Conservation (phyloP, 495 filamentous ascomycete species). For the Penicillium alfredii region DNA sequence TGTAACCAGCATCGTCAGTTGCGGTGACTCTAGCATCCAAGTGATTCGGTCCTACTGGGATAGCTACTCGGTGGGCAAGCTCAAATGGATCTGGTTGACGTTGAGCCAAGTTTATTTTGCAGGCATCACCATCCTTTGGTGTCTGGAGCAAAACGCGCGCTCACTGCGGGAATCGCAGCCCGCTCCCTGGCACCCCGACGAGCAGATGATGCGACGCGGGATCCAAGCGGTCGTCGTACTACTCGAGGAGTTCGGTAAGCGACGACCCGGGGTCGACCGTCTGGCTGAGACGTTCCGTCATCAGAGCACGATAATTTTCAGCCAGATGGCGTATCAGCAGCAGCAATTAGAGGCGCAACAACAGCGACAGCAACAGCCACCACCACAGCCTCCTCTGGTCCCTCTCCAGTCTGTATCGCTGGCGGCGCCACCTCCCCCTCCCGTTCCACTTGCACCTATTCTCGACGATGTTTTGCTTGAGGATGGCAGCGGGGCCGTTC, state of each 20-base stretch:
- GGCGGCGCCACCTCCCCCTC: slow-evolving; percentile 25
- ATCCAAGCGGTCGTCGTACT: slow-evolving; percentile 44
- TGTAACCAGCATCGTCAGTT: slow-evolving; percentile 38
- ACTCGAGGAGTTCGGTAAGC: slow-evolving; percentile 45
- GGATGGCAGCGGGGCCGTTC: slow-evolving; percentile 29
- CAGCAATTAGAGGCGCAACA: slow-evolving; percentile 21
- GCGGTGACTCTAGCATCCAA: slow-evolving; percentile 45
- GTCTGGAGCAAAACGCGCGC: slow-evolving; percentile 42
- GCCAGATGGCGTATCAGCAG: slow-evolving; percentile 37
- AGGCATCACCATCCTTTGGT: slow-evolving; percentile 46
- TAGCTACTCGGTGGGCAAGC: slow-evolving; percentile 42
- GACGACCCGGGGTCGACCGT: slow-evolving; percentile 43
- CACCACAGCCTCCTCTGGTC: slow-evolving; percentile 19
- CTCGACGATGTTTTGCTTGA: slow-evolving; percentile 39
- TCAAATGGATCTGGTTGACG: slow-evolving; percentile 52
- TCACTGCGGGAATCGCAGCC: slow-evolving; percentile 35
- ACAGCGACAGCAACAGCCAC: slow-evolving; percentile 21
- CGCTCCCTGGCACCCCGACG: slow-evolving; percentile 39
- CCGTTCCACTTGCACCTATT: slow-evolving; percentile 38
- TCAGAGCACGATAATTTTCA: slow-evolving; percentile 44
- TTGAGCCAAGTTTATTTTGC: slow-evolving; percentile 50
- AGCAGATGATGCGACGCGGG: slow-evolving; percentile 41
- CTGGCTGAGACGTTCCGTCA: slow-evolving; percentile 41
- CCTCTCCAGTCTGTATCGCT: too few relatives aligned
- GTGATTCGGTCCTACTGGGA: slow-evolving; percentile 48